Conservation (phyloP, 257 asterid genomes). For the Solanum peruvianum region DNA sequence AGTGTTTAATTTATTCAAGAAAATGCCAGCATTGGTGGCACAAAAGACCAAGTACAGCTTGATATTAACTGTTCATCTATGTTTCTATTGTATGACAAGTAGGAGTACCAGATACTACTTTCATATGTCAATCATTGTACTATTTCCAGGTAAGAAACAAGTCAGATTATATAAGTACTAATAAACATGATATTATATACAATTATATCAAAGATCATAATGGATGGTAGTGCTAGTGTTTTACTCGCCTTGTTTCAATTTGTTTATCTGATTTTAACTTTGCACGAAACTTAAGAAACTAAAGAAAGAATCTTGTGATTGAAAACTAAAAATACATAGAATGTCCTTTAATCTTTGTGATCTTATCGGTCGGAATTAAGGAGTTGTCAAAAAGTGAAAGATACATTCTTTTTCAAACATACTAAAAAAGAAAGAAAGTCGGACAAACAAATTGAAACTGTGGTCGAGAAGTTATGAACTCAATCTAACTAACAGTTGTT, state of each 20-base stretch:
- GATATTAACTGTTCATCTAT: neutral
- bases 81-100: slow-evolving; percentile 1
- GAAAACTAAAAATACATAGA: no score
- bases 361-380: neutral
- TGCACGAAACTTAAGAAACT: no score
- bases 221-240: neutral
- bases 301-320: no score
- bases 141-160: slow-evolving; percentile 1
- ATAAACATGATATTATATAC: neutral
- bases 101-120: neutral
- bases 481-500: neutral
- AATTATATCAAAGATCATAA: neutral
- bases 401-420: neutral
- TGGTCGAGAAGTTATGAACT: neutral
- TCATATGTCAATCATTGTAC: neutral
- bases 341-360: neutral
- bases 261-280: no score
- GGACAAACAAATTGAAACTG: neutral
- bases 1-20: neutral
- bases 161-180: slow-evolving; percentile 4
- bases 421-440: neutral
- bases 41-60: slow-evolving; percentile 2
- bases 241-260: neutral
- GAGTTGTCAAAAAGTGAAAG: no score
- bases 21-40: neutral